Evolutionary conservation across 305 asterid species (phyloP), one percentile per base, ranked within the genome.

Genomic region (Rubia tinctorum): DNA sequence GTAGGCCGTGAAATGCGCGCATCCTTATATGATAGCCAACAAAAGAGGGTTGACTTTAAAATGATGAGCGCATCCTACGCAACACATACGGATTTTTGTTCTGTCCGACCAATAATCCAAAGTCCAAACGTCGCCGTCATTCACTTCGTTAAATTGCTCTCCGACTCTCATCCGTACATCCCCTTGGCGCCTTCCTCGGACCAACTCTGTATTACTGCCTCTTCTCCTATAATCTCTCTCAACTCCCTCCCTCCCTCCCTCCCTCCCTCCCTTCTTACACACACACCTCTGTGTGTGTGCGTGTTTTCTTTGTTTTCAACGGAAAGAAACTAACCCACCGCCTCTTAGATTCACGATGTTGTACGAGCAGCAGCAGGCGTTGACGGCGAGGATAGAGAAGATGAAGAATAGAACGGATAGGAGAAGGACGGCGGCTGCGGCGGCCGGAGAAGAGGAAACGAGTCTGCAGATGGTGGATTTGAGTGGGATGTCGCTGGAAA

Each of bases 401-500:
- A 68, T 51, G 22, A 71, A 66, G 27, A 78, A 58, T 43, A 43
- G 45, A 69, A 13, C 72, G 1, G 25, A 72, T 66, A 77, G 73
- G 39, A 71, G 66, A 51, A 74, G 58, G 18, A 30, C 59, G 15
- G 63, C 60, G 5, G 78, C 44, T 6, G 34, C 59, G 58, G 8
- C 9, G n/a, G 45, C 42, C 20, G 47, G 42, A 12, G 23, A 64
- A 3, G 82, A 61, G 8, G 69, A 69, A 42, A 79, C 77, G 82
- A 53, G 9, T 53, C 73, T 85, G 22, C 88, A 85, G 70, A 76
- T 87, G 18, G 86, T 91, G 83, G 96, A 93, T 82, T 83, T 93
- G 51, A 93, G 98, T 81, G 93, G 95, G 66, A 74, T 93, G 91
- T 88, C 86, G n/a, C 72, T 91, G 68, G 84, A 87, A 3, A 47